Conservation (phyloP, 768 basidiomycete genomes). For the Pulveroboletus sp. region DNA sequence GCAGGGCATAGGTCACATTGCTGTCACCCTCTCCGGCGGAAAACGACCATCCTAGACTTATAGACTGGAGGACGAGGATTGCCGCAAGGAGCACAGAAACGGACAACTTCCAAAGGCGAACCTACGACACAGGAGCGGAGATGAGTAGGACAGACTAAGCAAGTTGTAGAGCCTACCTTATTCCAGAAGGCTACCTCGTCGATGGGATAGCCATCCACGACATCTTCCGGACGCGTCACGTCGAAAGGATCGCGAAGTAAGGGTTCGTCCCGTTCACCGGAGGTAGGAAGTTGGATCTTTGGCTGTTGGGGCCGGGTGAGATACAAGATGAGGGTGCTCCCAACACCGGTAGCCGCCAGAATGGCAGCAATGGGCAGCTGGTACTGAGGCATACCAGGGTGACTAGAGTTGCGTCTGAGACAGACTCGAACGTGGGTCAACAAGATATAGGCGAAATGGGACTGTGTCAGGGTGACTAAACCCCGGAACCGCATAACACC, state of each 20-base stretch:
- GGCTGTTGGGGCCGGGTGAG: slow-evolving; percentile 40
- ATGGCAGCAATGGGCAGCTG: slow-evolving; percentile 51
- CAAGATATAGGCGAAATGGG: not conserved
- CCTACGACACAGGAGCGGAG: slow-evolving; percentile 34
- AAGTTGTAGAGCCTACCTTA: slow-evolving; percentile 34
- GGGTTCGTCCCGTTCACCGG: slow-evolving; percentile 20
- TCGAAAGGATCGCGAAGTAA: slow-evolving; percentile 54
- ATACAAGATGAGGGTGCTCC: slow-evolving; percentile 43
- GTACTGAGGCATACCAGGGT: slow-evolving; percentile 49
- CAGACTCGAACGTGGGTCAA: not conserved
- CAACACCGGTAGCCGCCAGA: slow-evolving; percentile 39
- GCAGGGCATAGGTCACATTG: slow-evolving; percentile 39
- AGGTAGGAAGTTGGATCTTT: slow-evolving; percentile 47
- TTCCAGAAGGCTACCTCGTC: slow-evolving; percentile 57
- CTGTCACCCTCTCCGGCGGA: slow-evolving; percentile 24
- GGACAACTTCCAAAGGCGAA: slow-evolving; percentile 53
- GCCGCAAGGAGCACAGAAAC: slow-evolving; percentile 42
- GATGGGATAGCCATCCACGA: slow-evolving; percentile 62
- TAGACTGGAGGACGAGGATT: slow-evolving; percentile 47
- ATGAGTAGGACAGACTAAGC: not conserved
- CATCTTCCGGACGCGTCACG: slow-evolving; percentile 68
- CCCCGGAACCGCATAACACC: slow-evolving; percentile 7
- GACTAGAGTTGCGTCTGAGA: not conserved
- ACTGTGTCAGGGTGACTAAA: slow-evolving; percentile 1
- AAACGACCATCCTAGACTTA: slow-evolving; percentile 49